A percentile compares a stretch with the other conserved stretches of the same genome.
phyloP scores from a whole-genome alignment of 371 early-diverging fungal species.

The Mortierella sp. region DNA sequence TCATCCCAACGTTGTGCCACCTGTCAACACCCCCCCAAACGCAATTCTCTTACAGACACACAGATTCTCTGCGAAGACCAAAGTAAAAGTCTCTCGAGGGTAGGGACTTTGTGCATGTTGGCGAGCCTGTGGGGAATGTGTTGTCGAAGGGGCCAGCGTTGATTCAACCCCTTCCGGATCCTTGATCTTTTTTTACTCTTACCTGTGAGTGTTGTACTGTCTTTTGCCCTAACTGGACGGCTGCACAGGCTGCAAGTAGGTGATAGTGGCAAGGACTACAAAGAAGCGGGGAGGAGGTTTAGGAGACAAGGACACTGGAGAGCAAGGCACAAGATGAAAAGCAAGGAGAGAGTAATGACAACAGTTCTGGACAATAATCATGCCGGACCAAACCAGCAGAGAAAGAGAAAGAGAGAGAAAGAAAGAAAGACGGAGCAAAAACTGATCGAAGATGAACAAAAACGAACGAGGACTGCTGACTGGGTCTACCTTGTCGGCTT shows the following conservation, averaged over 20 bases:
- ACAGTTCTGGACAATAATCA: neutral
- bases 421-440: neutral
- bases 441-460: neutral
- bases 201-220: neutral
- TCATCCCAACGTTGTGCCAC: too few species aligned
- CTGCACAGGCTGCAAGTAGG: neutral
- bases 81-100: too few species aligned
- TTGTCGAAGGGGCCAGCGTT: too few species aligned
- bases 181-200: constrained; percentile 4
- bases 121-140: too few species aligned
- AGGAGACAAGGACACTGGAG: constrained; percentile 8
- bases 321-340: constrained; percentile 3
- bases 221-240: neutral
- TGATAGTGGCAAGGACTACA: constrained; percentile 11
- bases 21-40: too few species aligned
- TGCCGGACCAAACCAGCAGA: neutral
- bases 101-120: too few species aligned
- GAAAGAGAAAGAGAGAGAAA: neutral
- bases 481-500: neutral
- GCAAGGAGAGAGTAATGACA: neutral
- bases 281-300: neutral
- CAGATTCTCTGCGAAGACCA: too few species aligned
- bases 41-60: too few species aligned
- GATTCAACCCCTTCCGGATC: constrained; percentile 1
- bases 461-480: neutral